Conservation (phyloP, 2,329 filamentous ascomycete genomes). For the Thielaviopsis punctulata region DNA sequence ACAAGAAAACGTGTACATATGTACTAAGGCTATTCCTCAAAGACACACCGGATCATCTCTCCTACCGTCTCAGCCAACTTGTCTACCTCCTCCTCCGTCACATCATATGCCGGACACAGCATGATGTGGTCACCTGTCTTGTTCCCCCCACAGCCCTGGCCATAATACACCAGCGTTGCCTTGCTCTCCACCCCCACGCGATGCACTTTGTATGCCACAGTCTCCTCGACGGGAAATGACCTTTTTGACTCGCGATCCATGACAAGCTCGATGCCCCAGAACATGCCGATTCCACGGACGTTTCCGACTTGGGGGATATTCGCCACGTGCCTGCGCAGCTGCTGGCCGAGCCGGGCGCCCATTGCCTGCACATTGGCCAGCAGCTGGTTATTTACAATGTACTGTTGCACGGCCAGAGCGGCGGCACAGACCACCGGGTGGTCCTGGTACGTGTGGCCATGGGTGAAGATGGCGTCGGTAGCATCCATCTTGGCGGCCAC, state of each 20-base stretch:
- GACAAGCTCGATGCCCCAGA: conserved; percentile 32
- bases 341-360: conserved; percentile 30
- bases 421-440: conserved; percentile 42
- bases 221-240: conserved; percentile 18
- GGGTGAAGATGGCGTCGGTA: conserved; percentile 21
- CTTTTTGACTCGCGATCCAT: conserved; percentile 20
- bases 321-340: conserved; percentile 26
- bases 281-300: conserved; percentile 40
- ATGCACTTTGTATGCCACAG: background rate
- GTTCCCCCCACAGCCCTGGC: conserved; percentile 5
- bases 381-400: conserved; percentile 39
- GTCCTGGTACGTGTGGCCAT: conserved; percentile 46
- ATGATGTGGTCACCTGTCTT: conserved; percentile 50
- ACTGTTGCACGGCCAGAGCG: conserved; percentile 43
- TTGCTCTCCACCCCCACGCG: background rate
- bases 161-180: conserved; percentile 5
- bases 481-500: conserved; percentile 28
- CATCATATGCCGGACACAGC: conserved; percentile 50
- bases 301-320: conserved; percentile 36
- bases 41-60: background rate
- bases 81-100: conserved; percentile 23
- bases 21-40: background rate
- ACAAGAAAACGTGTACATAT: background rate
- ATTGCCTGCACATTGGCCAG: conserved; percentile 38
- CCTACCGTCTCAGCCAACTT: background rate